Evolutionary conservation across 192 early-diverging fungal genomes (phyloP), one percentile per base, ranked within the genome.

Genomic region (Dispira simplex): DNA sequence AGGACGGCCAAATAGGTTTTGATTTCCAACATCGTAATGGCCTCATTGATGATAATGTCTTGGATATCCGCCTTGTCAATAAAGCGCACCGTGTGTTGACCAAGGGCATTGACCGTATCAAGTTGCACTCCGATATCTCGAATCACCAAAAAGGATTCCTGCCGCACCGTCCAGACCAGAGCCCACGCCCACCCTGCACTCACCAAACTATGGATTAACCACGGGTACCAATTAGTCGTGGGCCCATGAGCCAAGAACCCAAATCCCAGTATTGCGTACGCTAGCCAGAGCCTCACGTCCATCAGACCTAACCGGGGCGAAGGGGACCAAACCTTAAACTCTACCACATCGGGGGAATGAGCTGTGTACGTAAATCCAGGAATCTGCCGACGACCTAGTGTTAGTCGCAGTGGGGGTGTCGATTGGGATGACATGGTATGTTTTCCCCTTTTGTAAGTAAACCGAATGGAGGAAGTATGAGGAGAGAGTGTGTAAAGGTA

Each of bases 1-100:
- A 90, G 67, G 23, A 89, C 77, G 8, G 83, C 85, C 68, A 90
- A 67, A 66, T 89, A 89, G 44, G 82, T 83, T 39, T 81, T 81
- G 46, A 90, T 77, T 51, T 85, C 81, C 66, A 78, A 80, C 72
- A 86, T 73, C 2, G 81, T 84, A 21, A 90, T 88, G 1, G 74
- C 87, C 71, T 90, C 88, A 59, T 90, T 87, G 63, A 90, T 83
- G 57, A 90, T 77, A 10, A 90, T 73, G 64, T 88, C 80, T 5
- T 69, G 63, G 62, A 90, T 81, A 46, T 82, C 76, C 23, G 75
- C 72, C 46, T 75, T 63, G 62, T 81, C 84, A 63, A 90, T 85
- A 68, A 90, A 90, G 25, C 66, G 66, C 16, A 75, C 73, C 18
- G 70, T 66, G 32, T 52, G 68, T 54, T 67, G 66, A 48, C 84